Percentiles rank a stretch among this genome's conserved stretches.
phyloP scores from a whole-genome alignment of 2,329 filamentous ascomycete genomes.

The Bipolaris cookei region DNA sequence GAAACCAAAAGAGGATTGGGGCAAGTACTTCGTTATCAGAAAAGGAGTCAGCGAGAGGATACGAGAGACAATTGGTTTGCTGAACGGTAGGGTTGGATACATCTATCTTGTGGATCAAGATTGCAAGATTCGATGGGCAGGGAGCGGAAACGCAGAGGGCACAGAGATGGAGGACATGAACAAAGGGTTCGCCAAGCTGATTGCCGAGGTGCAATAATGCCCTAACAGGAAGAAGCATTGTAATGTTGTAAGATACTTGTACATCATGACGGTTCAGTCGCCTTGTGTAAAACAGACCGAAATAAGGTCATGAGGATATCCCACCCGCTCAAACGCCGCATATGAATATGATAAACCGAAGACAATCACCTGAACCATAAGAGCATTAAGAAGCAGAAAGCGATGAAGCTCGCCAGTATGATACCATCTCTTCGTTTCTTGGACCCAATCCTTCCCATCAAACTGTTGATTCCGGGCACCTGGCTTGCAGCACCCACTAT shows the following conservation, averaged over 20 bases:
- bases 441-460: slow-evolving; percentile 90
- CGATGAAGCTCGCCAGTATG: slow-evolving; percentile 89
- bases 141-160: slow-evolving; percentile 71
- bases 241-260: slow-evolving; percentile 34
- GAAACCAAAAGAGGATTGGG: slow-evolving; percentile 59
- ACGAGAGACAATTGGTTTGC: slow-evolving; percentile 67
- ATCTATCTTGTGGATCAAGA: slow-evolving; percentile 87
- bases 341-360: slow-evolving; percentile 9
- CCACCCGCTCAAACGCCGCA: slow-evolving; percentile 32
- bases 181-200: slow-evolving; percentile 67
- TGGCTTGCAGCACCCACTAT: slow-evolving; percentile 90
- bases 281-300: slow-evolving; percentile 21
- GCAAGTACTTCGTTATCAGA: slow-evolving; percentile 65
- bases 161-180: slow-evolving; percentile 72
- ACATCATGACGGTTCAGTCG: slow-evolving; percentile 33
- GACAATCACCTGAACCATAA: slow-evolving; percentile 60
- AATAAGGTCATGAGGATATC: slow-evolving; percentile 38
- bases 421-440: slow-evolving; percentile 95
- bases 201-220: slow-evolving; percentile 46
- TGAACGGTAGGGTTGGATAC: slow-evolving; percentile 93
- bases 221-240: slow-evolving; percentile 1
- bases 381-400: slow-evolving; percentile 86
- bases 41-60: slow-evolving; percentile 63
- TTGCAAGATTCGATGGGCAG: slow-evolving; percentile 93
- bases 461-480: slow-evolving; percentile 87